Evolutionary conservation across 2,329 filamentous ascomycete genomes (phyloP), one percentile per base, ranked within the genome.

Genomic region (Septoria petroselini): DNA sequence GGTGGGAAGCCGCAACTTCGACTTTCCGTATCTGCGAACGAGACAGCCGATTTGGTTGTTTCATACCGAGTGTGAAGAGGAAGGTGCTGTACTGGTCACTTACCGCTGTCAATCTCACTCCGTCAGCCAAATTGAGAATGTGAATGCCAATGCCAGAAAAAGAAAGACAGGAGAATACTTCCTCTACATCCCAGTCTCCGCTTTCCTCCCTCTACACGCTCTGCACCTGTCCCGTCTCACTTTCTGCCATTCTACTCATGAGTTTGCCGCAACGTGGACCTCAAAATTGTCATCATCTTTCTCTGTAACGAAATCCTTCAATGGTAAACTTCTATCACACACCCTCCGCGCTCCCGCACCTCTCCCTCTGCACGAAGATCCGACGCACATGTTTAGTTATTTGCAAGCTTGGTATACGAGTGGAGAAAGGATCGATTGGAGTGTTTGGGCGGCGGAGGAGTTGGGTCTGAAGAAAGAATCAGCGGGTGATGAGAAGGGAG

Each of bases 381-480:
- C 41, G 9, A 23, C 29, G 19, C 33, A 35, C 17, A 27, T 25
- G n/a, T 44, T 23, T 25, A 11, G 11, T 12, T 35, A 44, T 17
- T 15, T 44, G 11, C 41, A 44, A 23, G 35, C 41, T 8, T 44
- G 41, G 31, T 44, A 44, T 25, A 17, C 41, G 9, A 44, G 23
- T 25, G 19, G 23, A 27, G 5, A 27, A 5, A 5, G 5, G 3
- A 19, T 33, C 17, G 9, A 44, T 25, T 44, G 41, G 41, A 33
- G 35, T 9, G 15, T 17, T 15, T 44, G 41, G 41, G 41, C 41
- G 15, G 30, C 25, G 14, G 11, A 17, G 2, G 3, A 37, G 5
- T n/a, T n/a, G n/a, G n/a, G n/a, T n/a, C n/a, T 7, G 15, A 8
- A 37, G 27, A 44, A 7, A 25, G 11, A 33, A 23, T 12, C 19